phyloP scores from a whole-genome alignment of 768 basidiomycete genomes.

The Nevesoporus exiguus region DNA sequence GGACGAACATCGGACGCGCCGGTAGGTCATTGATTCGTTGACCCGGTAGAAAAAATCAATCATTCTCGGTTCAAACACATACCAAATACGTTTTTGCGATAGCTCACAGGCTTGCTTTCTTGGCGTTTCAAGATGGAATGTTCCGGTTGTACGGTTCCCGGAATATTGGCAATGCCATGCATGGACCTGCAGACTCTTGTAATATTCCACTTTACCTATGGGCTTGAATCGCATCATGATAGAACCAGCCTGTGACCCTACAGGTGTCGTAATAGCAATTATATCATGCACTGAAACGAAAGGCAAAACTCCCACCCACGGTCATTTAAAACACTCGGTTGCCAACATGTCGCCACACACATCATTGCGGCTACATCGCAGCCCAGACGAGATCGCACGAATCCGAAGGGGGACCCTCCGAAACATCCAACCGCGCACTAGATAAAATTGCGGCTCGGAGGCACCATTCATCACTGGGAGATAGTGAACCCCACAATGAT shows the following conservation, averaged over 20 bases:
- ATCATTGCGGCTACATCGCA: conserved; percentile 6
- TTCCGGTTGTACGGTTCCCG: not conserved
- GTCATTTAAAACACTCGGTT: not conserved
- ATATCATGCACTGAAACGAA: conserved; percentile 2
- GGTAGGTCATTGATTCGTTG: not conserved
- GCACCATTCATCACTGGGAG: not conserved
- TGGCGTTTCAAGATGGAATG: conserved; percentile 16
- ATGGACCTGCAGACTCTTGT: not conserved
- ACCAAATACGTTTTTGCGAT: not conserved
- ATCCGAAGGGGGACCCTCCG: not conserved
- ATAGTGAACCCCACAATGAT: not conserved
- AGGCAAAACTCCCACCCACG: not conserved
- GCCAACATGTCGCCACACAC: conserved; percentile 3
- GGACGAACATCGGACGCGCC: not conserved
- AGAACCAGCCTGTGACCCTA: not conserved
- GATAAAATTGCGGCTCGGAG: not conserved
- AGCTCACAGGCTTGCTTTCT: not conserved
- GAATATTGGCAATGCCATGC: not conserved
- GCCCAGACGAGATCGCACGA: conserved; percentile 16
- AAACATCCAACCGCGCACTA: not conserved
- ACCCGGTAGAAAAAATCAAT: not conserved
- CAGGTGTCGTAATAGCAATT: no score
- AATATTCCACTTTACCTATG: not conserved
- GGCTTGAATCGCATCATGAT: not conserved
- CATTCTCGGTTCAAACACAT: not conserved